Base-by-base conservation (phyloP, 2,329 filamentous ascomycete species). In the Coccinonectria pachysandricola region DNA sequence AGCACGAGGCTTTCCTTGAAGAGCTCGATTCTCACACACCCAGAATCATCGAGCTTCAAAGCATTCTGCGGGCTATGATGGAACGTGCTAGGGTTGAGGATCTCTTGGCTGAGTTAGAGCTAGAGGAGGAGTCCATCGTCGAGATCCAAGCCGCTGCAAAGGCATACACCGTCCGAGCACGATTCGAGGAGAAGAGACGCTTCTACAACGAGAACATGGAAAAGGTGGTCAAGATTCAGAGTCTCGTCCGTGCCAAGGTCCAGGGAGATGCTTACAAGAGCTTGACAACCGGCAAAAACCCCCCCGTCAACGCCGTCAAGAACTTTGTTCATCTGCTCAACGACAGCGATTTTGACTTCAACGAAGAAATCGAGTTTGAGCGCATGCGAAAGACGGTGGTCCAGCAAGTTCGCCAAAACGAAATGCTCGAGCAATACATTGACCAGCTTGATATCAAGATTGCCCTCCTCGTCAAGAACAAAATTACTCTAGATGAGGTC, bases 381-480 rank as follows among this genome's bases (percentile, higher is more conserved):
- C 75, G 87, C 24, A 65, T 96, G 49, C 75, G 92, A 27, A 95
- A 96, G 64, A 92, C 84, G 4, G 91, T 98, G 10, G 87, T 98
- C 6, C 87, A 96, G 50, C 87, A 96, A 50, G 91, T 98, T 7
- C 79, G 88, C 24, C 87, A 95, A 45, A 98, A 98, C 48, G 91
- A 98, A 58, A 78, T 93, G 64, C 75, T 92, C 19, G 91, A 98
- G 57, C 86, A 95, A 52, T 98, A 98, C 49, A 94, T 98, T 42
- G 87, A 94, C 45, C 91, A 98, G 52, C 71, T 98, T 18, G 92
- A 98, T 50, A 94, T 98, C 65, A 98, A 98, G 62, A 98, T 98
- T 52, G 91, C 91, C 1, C 71, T 98, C 3, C 68, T 98, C 11
- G 91, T 98, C 46, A 96, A 96, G 68, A 98, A 98, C 71, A 98